phyloP scores from a whole-genome alignment of 2,329 filamentous ascomycete species.

The Verticillium nubilum region DNA sequence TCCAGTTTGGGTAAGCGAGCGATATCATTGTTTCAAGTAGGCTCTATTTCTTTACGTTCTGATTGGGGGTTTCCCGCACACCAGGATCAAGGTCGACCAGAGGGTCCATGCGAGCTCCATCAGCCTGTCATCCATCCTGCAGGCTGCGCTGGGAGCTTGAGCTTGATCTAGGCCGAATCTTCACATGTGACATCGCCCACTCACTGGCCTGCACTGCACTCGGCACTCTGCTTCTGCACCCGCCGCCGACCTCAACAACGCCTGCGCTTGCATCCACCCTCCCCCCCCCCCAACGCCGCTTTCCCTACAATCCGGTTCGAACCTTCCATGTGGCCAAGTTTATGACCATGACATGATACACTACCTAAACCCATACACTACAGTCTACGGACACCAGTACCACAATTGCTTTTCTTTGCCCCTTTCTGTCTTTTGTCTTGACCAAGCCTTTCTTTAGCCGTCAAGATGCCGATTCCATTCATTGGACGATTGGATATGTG shows the following conservation, averaged over 20 bases:
- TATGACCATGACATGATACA: background rate
- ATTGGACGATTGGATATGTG: slow-evolving; percentile 47
- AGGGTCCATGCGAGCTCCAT: background rate
- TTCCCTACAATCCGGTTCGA: background rate
- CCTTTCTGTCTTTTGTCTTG: slow-evolving; percentile 3
- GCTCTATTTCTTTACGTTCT: too few relatives aligned
- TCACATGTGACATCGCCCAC: slow-evolving; percentile 11
- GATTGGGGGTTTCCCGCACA: background rate
- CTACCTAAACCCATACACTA: slow-evolving; percentile 1
- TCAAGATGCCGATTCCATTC: slow-evolving; percentile 46
- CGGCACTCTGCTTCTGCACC: background rate
- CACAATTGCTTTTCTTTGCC: background rate
- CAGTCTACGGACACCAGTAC: background rate
- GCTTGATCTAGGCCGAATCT: background rate
- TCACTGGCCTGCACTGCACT: background rate
- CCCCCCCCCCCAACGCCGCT: background rate
- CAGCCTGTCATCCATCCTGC: background rate
- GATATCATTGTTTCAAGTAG: too few relatives aligned
- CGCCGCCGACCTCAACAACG: slow-evolving; percentile 2
- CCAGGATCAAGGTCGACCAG: background rate
- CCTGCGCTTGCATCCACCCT: background rate
- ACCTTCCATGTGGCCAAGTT: background rate
- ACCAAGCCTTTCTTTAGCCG: background rate
- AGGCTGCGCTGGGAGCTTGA: background rate
- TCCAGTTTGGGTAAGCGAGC: too few relatives aligned